Conservation (phyloP, 129 eudicot genomes). For the Flaveria ramosissima region DNA sequence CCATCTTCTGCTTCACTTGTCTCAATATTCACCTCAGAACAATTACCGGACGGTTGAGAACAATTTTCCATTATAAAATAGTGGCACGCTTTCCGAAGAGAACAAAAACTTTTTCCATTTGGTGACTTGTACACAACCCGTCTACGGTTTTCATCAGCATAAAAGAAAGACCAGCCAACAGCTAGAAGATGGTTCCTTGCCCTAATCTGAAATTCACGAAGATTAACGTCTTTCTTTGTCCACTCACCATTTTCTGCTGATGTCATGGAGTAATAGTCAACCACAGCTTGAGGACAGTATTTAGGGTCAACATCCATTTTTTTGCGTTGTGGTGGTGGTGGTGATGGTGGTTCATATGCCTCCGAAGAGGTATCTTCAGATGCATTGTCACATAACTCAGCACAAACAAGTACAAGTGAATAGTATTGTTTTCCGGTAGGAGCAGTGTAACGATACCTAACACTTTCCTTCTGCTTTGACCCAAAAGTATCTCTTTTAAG, state of each 20-base stretch:
- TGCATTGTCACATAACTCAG: constrained; percentile 18
- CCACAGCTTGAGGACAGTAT: constrained; percentile 54
- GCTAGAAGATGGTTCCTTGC: constrained; percentile 64
- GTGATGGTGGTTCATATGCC: background rate
- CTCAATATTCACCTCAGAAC: constrained; percentile 13
- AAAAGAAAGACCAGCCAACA: constrained; percentile 55
- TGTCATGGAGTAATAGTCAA: constrained; percentile 35
- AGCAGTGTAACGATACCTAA: constrained; percentile 47
- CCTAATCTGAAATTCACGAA: constrained; percentile 21
- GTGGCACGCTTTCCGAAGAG: constrained; percentile 52
- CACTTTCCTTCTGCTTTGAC: background rate
- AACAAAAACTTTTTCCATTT: constrained; percentile 32
- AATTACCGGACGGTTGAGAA: background rate
- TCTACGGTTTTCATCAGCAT: background rate
- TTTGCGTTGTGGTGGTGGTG: constrained; percentile 28
- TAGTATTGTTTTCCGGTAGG: constrained; percentile 40
- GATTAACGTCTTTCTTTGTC: background rate
- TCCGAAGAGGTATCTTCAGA: constrained; percentile 16
- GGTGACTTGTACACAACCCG: constrained; percentile 53
- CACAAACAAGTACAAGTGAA: constrained; percentile 46
- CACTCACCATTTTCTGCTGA: background rate
- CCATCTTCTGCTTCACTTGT: constrained; percentile 6
- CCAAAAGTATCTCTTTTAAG: background rate
- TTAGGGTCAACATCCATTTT: constrained; percentile 39
- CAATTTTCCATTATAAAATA: constrained; percentile 28